A percentile compares a stretch with the other conserved stretches of the same genome.
Evolutionary conservation across 23 red algal genomes (phyloP).

Genomic region (Agarophyton chilense): DNA sequence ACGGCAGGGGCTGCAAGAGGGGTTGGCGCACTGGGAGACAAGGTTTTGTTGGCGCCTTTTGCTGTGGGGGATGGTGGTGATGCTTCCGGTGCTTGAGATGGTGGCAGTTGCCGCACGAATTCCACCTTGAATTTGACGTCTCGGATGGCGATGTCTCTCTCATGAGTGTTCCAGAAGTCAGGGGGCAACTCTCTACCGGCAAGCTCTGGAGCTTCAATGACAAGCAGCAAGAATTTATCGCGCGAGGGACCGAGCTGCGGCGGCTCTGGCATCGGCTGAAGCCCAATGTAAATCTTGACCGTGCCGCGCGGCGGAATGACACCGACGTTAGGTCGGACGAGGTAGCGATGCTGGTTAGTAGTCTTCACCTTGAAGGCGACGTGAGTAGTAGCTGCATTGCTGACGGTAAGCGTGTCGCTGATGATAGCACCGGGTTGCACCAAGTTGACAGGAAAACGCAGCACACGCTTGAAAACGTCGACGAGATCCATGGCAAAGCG

Average conservation of each 20-base stretch:
- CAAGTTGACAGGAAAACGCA: constrained; percentile 10
- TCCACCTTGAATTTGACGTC: constrained; percentile 42
- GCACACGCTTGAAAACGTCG: background rate
- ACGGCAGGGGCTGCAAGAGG: constrained; percentile 1
- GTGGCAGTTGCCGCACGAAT: background rate
- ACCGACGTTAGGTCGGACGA: constrained; percentile 77
- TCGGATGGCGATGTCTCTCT: background rate
- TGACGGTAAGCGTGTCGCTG: constrained; percentile 34
- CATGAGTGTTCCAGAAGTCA: constrained; percentile 28
- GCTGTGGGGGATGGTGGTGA: background rate
- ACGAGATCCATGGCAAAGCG: constrained; percentile 45
- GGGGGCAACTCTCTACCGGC: background rate
- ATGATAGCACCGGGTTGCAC: constrained; percentile 3
- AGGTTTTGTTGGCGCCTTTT: background rate
- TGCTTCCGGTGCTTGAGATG: background rate
- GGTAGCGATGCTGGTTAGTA: constrained; percentile 84
- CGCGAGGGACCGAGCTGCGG: constrained; percentile 30
- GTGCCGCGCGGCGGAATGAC: constrained; percentile 63
- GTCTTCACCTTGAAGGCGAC: constrained; percentile 97
- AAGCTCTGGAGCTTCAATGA: constrained; percentile 20
- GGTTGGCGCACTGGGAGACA: background rate
- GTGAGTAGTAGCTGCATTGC: constrained; percentile 22
- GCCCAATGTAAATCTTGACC: constrained; percentile 58
- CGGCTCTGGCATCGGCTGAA: constrained; percentile 14
- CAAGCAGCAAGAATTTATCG: constrained; percentile 78